Evolutionary conservation across 805 yeast species (phyloP), one percentile per base, ranked within the genome.

Genomic region (Zygosaccharomyces siamensis): DNA sequence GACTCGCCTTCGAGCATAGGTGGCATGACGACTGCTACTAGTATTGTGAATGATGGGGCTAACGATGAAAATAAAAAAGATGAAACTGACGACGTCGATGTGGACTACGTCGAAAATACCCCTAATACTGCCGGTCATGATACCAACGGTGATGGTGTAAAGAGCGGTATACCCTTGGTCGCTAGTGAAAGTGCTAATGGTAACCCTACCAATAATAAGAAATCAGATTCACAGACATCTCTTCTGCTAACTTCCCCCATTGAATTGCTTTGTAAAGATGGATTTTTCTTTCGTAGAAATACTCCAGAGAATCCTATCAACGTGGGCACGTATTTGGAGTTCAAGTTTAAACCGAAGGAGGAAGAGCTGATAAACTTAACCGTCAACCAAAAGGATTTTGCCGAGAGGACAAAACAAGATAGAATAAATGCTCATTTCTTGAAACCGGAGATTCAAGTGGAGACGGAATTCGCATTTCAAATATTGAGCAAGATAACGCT

Each of bases 261-360:
- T 11, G 68, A 65, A 49, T 52, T 66, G 16, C 49, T 62, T 7
- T 64, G 68, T 41, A 58, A 56, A 14, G 63, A 60, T 39, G 70
- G 69, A 1, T 61, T 62, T 36, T 66, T 65, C 46, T 66, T 64
- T 45, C 56, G 56, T 2, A 57, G 62, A 33, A 54, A 58, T 40
- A 52, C 48, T 12, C 63, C 66, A 11, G 46, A 55, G 23, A 51
- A 46, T 3, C 68, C 70, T 28, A 64, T 66, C 11, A 58, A 66
- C 2, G 59, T 64, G 7, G 69, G 69, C 4, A 48, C 54, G 3
- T 66, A 65, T 49, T 46, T 66, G 38, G 61, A 63, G 37, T 60
- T 57, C 36, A 65, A 64, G 49, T 66, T 63, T 49, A 55, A 56
- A 44, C 50, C 62, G 6, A 65, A 66, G 45, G 64, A 63, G 47